Evolutionary conservation across 2,329 filamentous ascomycete species (phyloP), one percentile per base, ranked within the genome.

Genomic region (Juglanconis juglandina): DNA sequence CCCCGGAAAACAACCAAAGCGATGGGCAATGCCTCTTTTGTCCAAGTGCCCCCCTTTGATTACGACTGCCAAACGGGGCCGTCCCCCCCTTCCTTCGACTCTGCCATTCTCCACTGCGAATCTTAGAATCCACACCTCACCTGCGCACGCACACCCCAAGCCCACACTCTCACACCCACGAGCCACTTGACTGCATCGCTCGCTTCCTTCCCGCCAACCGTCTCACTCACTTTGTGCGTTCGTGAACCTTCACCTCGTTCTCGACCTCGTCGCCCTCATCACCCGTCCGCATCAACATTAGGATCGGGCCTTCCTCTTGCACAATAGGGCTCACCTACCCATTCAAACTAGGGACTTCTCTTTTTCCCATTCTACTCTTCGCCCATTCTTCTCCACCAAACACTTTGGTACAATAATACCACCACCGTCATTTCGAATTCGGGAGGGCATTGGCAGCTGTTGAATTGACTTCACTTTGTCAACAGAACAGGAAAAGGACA

Each of bases 391-490:
- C 39, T 47, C 48, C 41, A 47, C 24, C 32, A 32, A 39, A 32
- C 17, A 33, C 56, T 53, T 62, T 52, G 57, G 60, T 60, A 60
- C 51, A 39, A 56, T 17, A 48, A n/a, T 52, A 51, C 57, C 53
- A 56, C 53, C 39, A 56, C 62, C 50, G 33, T 58, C 62, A 47
- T 63, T 63, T 56, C 46, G 46, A 48, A 30, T 24, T 34, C 41
- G 30, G 14, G 32, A 48, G 17, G 35, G 10, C 44, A 47, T 54
- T 41, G 42, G 48, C 37, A 50, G 53, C 32, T 34, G 60, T 60
- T 54, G 62, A 64, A 62, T 62, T 62, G 62, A 57, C 44, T 62
- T 64, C 62, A 47, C 54, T 49, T 52, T 53, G 56, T 42, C 57
- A 58, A 10, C 6, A 51, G 9, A 30, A 41, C 17, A 8, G 8